These are phyloP conservation scores for Saxophila tyrrhenica DNA, from an alignment of 495 filamentous ascomycete genomes.

Conservation along the genomic window DNA sequence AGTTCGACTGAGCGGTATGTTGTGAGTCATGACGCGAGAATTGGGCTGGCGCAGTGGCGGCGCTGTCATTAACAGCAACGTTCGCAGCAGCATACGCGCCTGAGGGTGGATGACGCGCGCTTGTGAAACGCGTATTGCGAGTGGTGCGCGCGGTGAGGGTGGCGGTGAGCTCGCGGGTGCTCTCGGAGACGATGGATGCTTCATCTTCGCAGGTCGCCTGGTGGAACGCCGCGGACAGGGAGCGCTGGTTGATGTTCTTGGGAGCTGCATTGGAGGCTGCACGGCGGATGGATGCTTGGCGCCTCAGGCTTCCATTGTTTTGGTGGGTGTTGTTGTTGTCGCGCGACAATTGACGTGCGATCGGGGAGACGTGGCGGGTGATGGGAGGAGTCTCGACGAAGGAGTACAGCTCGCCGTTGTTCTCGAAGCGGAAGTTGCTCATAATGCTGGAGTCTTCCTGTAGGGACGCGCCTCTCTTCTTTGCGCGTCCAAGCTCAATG, in stretches of 20 bases:
- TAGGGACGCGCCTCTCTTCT: constrained; percentile 18
- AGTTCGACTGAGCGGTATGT: constrained; percentile 33
- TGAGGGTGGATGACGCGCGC: no score
- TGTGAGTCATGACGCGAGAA: constrained; percentile 18
- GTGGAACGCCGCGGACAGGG: constrained; percentile 5
- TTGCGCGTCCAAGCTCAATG: constrained; percentile 29
- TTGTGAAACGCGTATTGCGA: constrained; percentile 44
- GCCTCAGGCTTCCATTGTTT: constrained; percentile 20
- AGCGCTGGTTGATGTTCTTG: neutral
- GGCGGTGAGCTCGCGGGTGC: constrained; percentile 1
- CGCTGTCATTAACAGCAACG: no score
- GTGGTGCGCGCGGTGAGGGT: constrained; percentile 14
- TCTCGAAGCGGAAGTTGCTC: constrained; percentile 11
- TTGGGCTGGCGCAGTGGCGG: constrained; percentile 12
- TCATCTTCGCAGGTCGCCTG: neutral
- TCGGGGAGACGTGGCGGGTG: neutral
- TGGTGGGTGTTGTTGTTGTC: no score
- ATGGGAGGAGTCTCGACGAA: constrained; percentile 25
- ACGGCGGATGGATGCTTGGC: constrained; percentile 23
- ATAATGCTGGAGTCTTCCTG: constrained; percentile 11
- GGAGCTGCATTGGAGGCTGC: constrained; percentile 10
- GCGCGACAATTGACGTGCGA: constrained; percentile 2
- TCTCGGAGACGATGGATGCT: neutral
- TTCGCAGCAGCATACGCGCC: no score
- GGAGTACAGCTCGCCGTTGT: constrained; percentile 27